Percentiles rank a stretch among this genome's conserved stretches.
phyloP scores from a whole-genome alignment of 768 basidiomycete species.

The Amanita thiersii region DNA sequence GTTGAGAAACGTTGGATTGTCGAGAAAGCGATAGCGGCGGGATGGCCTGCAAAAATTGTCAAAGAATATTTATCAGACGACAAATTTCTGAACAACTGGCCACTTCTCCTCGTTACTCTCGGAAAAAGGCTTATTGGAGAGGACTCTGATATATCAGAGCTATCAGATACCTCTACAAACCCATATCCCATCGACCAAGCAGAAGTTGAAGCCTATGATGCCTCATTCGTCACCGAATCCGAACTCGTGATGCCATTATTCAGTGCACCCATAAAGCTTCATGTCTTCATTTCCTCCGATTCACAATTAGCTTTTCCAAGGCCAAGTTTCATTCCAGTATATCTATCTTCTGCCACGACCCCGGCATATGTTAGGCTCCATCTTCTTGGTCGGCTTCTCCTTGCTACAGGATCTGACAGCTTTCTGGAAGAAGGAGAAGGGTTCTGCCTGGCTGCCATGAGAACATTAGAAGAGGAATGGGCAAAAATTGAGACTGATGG shows the following conservation, averaged over 20 bases:
- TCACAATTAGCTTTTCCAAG: slow-evolving; percentile 28
- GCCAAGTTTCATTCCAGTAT: slow-evolving; percentile 57
- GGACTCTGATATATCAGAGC: slow-evolving; percentile 11
- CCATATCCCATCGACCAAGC: slow-evolving; percentile 31
- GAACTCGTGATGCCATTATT: slow-evolving; percentile 58
- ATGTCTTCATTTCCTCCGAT: slow-evolving; percentile 48
- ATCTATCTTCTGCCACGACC: slow-evolving; percentile 57
- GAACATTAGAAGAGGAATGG: slow-evolving; percentile 66
- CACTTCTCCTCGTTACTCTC: slow-evolving; percentile 45
- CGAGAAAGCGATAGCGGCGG: slow-evolving; percentile 74
- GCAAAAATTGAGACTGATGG: slow-evolving; percentile 56
- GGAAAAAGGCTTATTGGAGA: slow-evolving; percentile 48
- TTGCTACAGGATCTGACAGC: slow-evolving; percentile 40
- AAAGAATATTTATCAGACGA: slow-evolving; percentile 39
- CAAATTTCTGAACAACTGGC: slow-evolving; percentile 37
- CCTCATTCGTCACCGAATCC: slow-evolving; percentile 31
- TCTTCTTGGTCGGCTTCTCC: slow-evolving; percentile 61
- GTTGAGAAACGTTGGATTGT: slow-evolving; percentile 73
- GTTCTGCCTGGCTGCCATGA: slow-evolving; percentile 63
- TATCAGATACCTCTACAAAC: slow-evolving; percentile 5
- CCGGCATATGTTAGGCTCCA: slow-evolving; percentile 82
- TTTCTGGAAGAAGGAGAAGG: slow-evolving; percentile 64
- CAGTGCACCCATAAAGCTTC: slow-evolving; percentile 55
- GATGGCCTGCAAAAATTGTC: slow-evolving; percentile 70
- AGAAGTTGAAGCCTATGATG: slow-evolving; percentile 51